These are phyloP conservation scores for Kitagawia praeruptora DNA, from an alignment of 129 eudicot species.

Conservation along the genomic window DNA sequence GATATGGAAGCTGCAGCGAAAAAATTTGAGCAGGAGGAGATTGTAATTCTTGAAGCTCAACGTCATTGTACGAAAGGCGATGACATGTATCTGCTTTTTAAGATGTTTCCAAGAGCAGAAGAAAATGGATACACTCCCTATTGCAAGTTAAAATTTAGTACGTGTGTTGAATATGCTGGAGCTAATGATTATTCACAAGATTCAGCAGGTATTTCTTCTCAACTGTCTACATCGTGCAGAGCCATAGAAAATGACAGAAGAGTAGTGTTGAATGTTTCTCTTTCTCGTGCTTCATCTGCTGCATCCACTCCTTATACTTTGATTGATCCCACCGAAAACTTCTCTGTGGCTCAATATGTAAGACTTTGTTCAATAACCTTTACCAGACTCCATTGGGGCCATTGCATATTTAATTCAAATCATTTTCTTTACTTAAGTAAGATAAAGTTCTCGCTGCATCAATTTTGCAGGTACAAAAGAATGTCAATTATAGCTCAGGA, in stretches of 20 bases:
- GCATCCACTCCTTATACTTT: conserved; percentile 19
- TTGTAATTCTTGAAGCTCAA: conserved; percentile 35
- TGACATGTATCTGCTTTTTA: conserved; percentile 48
- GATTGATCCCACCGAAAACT: conserved; percentile 9
- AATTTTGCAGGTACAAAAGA: conserved; percentile 34
- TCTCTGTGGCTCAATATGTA: conserved; percentile 26
- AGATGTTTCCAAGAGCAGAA: conserved; percentile 45
- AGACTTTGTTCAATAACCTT: conserved; percentile 14
- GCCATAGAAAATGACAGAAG: not conserved
- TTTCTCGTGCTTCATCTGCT: conserved; percentile 24
- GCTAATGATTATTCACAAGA: conserved; percentile 22
- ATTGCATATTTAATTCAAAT: not conserved
- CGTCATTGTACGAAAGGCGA: conserved; percentile 29
- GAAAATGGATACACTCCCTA: conserved; percentile 55
- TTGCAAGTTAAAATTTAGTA: conserved; percentile 37
- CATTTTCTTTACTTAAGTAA: not conserved
- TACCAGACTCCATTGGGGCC: not conserved
- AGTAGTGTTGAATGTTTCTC: not conserved
- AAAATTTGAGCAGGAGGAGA: conserved; percentile 66
- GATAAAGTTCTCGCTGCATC: not conserved
- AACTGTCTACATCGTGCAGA: not conserved
- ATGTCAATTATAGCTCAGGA: conserved; percentile 16
- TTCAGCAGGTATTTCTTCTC: conserved; percentile 23
- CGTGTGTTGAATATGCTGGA: conserved; percentile 9
- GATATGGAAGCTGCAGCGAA: conserved; percentile 78